phyloP scores from a whole-genome alignment of 2,329 filamentous ascomycete species.

The Thermomyces lanuginosus region DNA sequence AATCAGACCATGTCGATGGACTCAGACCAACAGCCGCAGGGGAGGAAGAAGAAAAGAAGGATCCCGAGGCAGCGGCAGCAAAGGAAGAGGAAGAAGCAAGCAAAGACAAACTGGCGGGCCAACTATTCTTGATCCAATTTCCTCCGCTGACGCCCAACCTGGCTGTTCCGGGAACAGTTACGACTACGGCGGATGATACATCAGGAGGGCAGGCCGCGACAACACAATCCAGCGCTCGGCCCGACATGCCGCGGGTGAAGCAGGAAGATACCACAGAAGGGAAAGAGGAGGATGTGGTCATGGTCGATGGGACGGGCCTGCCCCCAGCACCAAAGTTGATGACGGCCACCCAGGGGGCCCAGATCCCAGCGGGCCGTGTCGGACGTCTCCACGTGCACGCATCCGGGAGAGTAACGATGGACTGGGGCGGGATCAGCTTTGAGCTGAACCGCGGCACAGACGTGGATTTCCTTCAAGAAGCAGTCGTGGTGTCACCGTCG shows the following conservation, averaged over 20 bases:
- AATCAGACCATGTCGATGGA: constrained; percentile 6
- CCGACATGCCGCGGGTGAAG: constrained; percentile 12
- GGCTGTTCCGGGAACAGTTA: constrained; percentile 17
- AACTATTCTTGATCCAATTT: constrained; percentile 48
- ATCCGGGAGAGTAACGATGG: constrained; percentile 44
- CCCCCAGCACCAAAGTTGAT: constrained; percentile 16
- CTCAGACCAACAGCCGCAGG: constrained; percentile 6
- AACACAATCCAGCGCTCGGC: constrained; percentile 1
- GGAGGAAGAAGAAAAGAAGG: constrained; percentile 6
- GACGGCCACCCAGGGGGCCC: constrained; percentile 25
- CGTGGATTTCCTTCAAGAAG: constrained; percentile 45
- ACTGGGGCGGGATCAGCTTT: constrained; percentile 47
- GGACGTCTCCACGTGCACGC: constrained; percentile 47
- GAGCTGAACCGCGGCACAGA: constrained; percentile 41
- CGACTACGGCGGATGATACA: constrained; percentile 4
- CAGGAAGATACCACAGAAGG: constrained; percentile 18
- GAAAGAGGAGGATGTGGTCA: constrained; percentile 9
- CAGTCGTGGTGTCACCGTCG: constrained; percentile 27
- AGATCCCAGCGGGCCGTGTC: constrained; percentile 37
- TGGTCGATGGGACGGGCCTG: constrained; percentile 2
- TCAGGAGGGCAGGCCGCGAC: constrained; percentile 2
- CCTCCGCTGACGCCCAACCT: constrained; percentile 46
- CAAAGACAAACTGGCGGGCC: constrained; percentile 33
- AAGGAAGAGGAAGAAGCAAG: constrained; percentile 12
- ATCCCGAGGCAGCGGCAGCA: constrained; percentile 8